Conservation (phyloP, 163 green algal genomes). For the Chlorella variabilis region DNA sequence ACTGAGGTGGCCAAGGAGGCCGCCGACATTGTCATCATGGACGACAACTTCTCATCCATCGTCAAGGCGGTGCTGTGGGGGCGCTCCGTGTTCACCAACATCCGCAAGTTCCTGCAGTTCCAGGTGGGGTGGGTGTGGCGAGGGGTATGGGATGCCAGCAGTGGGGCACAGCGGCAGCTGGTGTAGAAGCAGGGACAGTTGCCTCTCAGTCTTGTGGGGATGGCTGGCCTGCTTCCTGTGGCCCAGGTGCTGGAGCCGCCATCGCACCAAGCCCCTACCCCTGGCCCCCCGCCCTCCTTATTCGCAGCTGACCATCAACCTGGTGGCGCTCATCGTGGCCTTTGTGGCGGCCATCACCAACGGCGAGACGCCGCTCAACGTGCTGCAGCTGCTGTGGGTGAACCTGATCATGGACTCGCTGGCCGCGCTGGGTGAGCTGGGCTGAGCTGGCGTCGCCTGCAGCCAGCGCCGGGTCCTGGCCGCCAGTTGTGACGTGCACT, state of each 20-base stretch:
- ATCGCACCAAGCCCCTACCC: no score
- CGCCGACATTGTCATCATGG: slow-evolving; percentile 97
- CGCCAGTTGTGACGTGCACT: no score
- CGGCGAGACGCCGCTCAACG: slow-evolving; percentile 90
- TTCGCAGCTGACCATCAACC: slow-evolving; percentile 95
- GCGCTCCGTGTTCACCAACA: slow-evolving; percentile 95
- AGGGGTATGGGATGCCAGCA: no score
- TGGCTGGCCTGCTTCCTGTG: no score
- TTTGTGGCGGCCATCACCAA: slow-evolving; percentile 92
- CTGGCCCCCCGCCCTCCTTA: not conserved
- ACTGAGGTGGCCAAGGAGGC: slow-evolving; percentile 97
- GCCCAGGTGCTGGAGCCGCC: no score
- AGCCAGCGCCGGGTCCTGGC: no score
- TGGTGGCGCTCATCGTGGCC: slow-evolving; percentile 92
- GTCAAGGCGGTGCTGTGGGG: slow-evolving; percentile 96
- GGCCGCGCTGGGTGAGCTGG: slow-evolving; percentile 77
- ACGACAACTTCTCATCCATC: slow-evolving; percentile 98
- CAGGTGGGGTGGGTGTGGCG: not conserved
- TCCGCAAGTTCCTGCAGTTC: slow-evolving; percentile 91
- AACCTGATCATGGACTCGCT: slow-evolving; percentile 99
- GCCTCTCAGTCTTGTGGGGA: no score
- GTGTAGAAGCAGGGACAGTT: no score
- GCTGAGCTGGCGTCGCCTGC: no score
- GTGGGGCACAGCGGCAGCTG: no score
- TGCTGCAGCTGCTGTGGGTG: slow-evolving; percentile 98